Evolutionary conservation across 2,329 filamentous ascomycete species (phyloP).

Genomic region (Fusarium beomiforme): DNA sequence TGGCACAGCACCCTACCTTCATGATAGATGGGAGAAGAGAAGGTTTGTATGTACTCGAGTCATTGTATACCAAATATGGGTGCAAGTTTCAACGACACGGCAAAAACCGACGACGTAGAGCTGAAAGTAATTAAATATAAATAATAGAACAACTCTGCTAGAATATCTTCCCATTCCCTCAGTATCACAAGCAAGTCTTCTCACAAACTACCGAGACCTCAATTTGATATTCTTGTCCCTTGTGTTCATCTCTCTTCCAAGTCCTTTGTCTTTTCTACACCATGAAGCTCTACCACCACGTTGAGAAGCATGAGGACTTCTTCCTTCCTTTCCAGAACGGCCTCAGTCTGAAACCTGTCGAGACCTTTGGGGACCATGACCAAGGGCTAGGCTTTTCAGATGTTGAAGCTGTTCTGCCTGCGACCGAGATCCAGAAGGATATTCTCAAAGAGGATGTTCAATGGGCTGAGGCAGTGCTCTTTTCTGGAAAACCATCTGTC

Average conservation of each 20-base stretch:
- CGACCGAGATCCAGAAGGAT: conserved; percentile 9
- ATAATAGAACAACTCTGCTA: neutral
- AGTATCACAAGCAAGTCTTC: neutral
- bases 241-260: neutral
- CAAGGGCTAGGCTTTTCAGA: neutral
- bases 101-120: accelerated
- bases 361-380: neutral
- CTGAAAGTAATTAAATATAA: neutral
- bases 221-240: no score
- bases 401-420: neutral
- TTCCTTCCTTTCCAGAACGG: conserved; percentile 1
- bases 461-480: conserved; percentile 13
- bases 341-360: neutral
- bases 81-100: neutral
- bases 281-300: conserved; percentile 8
- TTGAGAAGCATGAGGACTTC: conserved; percentile 14
- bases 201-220: neutral
- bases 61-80: neutral
- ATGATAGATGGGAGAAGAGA: no score
- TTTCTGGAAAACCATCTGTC: neutral
- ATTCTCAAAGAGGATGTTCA: conserved; percentile 8
- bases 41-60: neutral
- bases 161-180: neutral
- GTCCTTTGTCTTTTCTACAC: neutral
- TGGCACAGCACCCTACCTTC: neutral